Evolutionary conservation across 352 stramenopile species (phyloP).

Genomic region (Phytophthora brassicae): DNA sequence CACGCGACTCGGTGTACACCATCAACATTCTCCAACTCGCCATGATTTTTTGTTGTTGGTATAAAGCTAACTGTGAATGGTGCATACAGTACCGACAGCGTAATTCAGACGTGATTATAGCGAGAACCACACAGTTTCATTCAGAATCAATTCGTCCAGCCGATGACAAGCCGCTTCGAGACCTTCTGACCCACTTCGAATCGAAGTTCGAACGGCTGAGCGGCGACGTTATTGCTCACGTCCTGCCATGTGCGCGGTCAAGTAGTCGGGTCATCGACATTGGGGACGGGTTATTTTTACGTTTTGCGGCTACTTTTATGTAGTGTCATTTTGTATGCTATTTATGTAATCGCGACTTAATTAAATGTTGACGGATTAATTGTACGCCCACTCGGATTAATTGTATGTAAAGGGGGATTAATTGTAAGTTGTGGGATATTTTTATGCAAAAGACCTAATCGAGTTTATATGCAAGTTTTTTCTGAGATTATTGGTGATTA

Average conservation of each 20-base stretch:
- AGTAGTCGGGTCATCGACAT: background rate
- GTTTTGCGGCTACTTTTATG: too few species aligned
- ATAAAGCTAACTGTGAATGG: too few species aligned
- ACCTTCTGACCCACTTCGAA: background rate
- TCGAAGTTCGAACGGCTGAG: background rate
- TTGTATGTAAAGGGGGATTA: too few species aligned
- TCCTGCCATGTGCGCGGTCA: background rate
- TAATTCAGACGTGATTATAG: background rate
- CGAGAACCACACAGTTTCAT: background rate
- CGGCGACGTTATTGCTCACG: slow-evolving; percentile 7
- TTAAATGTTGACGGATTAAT: too few species aligned
- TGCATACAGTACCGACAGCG: background rate
- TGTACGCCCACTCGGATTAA: too few species aligned
- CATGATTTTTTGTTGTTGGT: slow-evolving; percentile 3
- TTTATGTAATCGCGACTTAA: too few species aligned
- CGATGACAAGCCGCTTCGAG: slow-evolving; percentile 13
- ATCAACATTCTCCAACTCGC: background rate
- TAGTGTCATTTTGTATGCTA: too few species aligned
- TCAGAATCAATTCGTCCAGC: slow-evolving; percentile 2
- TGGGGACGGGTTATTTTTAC: too few species aligned
- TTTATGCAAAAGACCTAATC: too few species aligned
- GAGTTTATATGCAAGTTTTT: too few species aligned
- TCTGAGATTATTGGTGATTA: too few species aligned
- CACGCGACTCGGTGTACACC: background rate
- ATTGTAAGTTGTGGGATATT: too few species aligned